Evolutionary conservation across 148 eudicot genomes (phyloP).

Genomic region (Chenopodium quinoa): DNA sequence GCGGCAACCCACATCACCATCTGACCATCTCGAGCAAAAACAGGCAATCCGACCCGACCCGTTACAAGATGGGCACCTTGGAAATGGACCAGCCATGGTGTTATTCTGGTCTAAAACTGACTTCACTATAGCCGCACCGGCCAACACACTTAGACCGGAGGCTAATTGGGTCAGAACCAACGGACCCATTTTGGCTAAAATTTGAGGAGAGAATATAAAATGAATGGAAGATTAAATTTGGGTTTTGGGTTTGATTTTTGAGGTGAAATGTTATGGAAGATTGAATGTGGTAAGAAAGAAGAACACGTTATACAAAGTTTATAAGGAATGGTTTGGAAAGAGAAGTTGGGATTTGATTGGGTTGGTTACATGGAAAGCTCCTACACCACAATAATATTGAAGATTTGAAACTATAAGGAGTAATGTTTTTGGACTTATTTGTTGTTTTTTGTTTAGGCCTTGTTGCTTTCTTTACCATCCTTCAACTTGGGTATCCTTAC

Average conservation of each 20-base stretch:
- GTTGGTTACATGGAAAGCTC: slow-evolving; percentile 8
- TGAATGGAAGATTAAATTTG: not conserved
- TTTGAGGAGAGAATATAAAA: not conserved
- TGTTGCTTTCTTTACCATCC: no score
- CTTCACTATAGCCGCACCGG: slow-evolving; percentile 74
- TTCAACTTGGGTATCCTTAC: no score
- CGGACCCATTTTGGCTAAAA: slow-evolving; percentile 48
- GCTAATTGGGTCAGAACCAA: slow-evolving; percentile 71
- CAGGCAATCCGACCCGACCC: slow-evolving; percentile 82
- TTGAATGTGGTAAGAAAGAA: slow-evolving; percentile 19
- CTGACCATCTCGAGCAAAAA: slow-evolving; percentile 83
- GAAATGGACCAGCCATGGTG: slow-evolving; percentile 60
- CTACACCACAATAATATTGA: not conserved
- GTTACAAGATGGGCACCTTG: slow-evolving; percentile 71
- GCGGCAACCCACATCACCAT: slow-evolving; percentile 79
- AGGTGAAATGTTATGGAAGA: not conserved
- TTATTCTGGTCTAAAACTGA: slow-evolving; percentile 53
- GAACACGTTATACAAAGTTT: slow-evolving; percentile 18
- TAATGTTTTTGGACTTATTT: not conserved
- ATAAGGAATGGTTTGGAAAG: not conserved
- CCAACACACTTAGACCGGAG: slow-evolving; percentile 70
- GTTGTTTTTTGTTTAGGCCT: not conserved
- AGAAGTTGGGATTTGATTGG: not conserved
- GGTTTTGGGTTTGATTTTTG: not conserved
- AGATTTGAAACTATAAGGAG: no score